A percentile compares a stretch with the other conserved stretches of the same genome.
phyloP scores from a whole-genome alignment of 345 rosid species.

The Mallotus nudiflorus region DNA sequence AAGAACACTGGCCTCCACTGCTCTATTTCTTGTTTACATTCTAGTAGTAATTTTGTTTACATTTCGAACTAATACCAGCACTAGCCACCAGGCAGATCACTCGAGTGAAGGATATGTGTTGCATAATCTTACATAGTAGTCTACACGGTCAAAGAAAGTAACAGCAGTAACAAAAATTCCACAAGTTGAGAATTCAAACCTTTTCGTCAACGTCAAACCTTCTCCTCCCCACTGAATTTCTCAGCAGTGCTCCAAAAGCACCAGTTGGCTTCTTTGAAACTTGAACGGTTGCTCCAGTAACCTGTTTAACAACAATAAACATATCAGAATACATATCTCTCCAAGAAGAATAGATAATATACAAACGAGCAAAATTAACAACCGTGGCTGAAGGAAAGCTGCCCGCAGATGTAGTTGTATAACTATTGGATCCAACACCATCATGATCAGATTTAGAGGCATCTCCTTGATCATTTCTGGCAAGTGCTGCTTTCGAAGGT shows the following conservation, averaged over 20 bases:
- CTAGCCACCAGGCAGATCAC: neutral
- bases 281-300: constrained; percentile 50
- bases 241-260: constrained; percentile 58
- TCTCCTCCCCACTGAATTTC: constrained; percentile 44
- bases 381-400: constrained; percentile 40
- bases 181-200: constrained; percentile 31
- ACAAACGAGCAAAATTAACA: constrained; percentile 19
- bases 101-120: neutral
- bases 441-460: constrained; percentile 22
- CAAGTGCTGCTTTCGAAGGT: constrained; percentile 13
- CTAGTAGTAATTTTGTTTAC: neutral
- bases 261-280: constrained; percentile 57
- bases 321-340: constrained; percentile 16
- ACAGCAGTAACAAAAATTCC: neutral
- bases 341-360: neutral
- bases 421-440: constrained; percentile 21
- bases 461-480: constrained; percentile 9
- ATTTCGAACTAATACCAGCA: neutral
- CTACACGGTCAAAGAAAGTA: neutral
- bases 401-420: too few relatives aligned
- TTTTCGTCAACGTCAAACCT: constrained; percentile 43
- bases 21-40: neutral
- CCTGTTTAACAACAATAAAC: constrained; percentile 37
- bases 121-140: neutral
- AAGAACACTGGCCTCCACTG: neutral